Evolutionary conservation across 2,329 filamentous ascomycete genomes (phyloP).

Genomic region (Chrysosphaeria jannelii): DNA sequence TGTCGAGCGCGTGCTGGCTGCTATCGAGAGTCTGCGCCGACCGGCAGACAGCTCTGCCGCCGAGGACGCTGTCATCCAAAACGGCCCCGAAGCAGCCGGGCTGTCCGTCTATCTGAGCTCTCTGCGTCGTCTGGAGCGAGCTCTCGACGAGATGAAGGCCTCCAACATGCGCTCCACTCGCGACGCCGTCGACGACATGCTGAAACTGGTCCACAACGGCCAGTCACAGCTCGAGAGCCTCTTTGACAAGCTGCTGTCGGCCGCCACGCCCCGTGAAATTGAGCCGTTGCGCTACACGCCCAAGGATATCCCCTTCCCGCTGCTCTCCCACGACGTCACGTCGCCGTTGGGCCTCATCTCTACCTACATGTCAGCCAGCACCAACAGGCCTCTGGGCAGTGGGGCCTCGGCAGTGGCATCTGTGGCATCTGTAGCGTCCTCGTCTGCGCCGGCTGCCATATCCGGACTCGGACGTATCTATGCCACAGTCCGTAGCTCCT

Average conservation of each 20-base stretch:
- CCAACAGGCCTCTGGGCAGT: conserved; percentile 16
- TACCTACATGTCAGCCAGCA: conserved; percentile 35
- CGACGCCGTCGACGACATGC: conserved; percentile 56
- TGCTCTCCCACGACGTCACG: conserved; percentile 44
- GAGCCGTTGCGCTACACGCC: conserved; percentile 84
- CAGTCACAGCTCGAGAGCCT: conserved; percentile 60
- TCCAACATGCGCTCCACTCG: conserved; percentile 88
- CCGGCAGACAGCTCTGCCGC: conserved; percentile 78
- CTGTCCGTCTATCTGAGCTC: conserved; percentile 66
- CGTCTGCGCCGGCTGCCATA: too few species aligned
- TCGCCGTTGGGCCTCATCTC: conserved; percentile 55
- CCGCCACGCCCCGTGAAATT: conserved; percentile 48
- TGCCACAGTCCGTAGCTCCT: conserved; percentile 58
- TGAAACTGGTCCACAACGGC: conserved; percentile 45
- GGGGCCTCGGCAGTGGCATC: conserved; percentile 20
- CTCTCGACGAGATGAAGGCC: conserved; percentile 54
- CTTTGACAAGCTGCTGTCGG: conserved; percentile 45
- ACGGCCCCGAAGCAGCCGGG: conserved; percentile 58
- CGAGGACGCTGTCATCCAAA: conserved; percentile 73
- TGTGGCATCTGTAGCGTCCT: conserved; percentile 15
- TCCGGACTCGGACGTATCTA: conserved; percentile 29
- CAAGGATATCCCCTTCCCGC: conserved; percentile 62
- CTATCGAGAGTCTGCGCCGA: conserved; percentile 67
- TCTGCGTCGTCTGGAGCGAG: conserved; percentile 62
- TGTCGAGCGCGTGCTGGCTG: conserved; percentile 57